Conservation (phyloP, 495 filamentous ascomycete genomes). For the Umbilicaria muhlenbergii region DNA sequence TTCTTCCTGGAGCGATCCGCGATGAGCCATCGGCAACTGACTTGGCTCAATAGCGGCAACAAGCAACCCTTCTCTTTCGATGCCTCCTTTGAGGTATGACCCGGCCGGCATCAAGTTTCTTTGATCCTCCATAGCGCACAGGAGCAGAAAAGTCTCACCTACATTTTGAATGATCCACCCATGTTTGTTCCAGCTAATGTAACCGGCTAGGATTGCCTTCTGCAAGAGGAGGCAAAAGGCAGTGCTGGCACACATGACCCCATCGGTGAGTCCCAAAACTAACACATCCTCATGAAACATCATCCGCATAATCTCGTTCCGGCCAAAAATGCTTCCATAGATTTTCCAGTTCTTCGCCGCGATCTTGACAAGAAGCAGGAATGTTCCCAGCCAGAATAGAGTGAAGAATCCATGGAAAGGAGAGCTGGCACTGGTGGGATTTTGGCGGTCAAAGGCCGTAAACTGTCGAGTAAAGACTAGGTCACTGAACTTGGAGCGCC, state of each 20-base stretch:
- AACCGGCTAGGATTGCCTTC: constrained; percentile 31
- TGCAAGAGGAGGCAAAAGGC: constrained; percentile 45
- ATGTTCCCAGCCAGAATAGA: constrained; percentile 47
- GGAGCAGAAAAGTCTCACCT: constrained; percentile 5
- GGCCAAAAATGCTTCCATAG: constrained; percentile 46
- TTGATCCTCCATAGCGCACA: too few relatives aligned
- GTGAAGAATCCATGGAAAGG: constrained; percentile 66
- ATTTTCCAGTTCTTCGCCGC: constrained; percentile 47
- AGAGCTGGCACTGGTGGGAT: constrained; percentile 35
- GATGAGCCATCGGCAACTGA: too few relatives aligned
- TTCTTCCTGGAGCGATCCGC: too few relatives aligned
- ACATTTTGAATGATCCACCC: constrained; percentile 58
- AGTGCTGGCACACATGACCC: constrained; percentile 44
- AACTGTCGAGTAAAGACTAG: constrained; percentile 54
- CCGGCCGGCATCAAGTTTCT: too few relatives aligned
- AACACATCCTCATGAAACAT: constrained; percentile 55
- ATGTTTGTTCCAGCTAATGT: constrained; percentile 41
- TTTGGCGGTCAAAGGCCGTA: constrained; percentile 55
- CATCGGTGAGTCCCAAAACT: constrained; percentile 48
- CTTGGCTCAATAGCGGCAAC: too few relatives aligned
- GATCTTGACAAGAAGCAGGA: constrained; percentile 43
- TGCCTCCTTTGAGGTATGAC: too few relatives aligned
- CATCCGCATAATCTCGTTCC: constrained; percentile 47
- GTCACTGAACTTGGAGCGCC: constrained; percentile 39
- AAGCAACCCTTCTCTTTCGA: too few relatives aligned